phyloP scores from a whole-genome alignment of 2,329 filamentous ascomycete species.

The Falciphora oryzae region DNA sequence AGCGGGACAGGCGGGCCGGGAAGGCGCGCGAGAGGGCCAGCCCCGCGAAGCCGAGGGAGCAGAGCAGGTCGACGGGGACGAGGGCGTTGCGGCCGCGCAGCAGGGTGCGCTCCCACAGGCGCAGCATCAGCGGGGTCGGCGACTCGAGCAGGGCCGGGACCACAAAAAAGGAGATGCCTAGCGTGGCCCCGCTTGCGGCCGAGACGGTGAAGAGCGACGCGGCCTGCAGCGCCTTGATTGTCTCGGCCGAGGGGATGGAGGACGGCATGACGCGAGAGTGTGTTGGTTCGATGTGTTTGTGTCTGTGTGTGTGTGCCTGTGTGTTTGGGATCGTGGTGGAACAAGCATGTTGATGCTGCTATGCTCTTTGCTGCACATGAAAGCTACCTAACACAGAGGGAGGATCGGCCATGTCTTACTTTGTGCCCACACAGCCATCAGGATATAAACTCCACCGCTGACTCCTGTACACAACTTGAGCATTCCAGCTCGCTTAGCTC shows the following conservation, averaged over 20 bases:
- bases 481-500: conserved; percentile 8
- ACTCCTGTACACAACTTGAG: neutral
- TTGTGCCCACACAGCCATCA: neutral
- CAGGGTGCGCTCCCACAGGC: conserved; percentile 46
- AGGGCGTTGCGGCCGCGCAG: conserved; percentile 32
- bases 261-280: neutral
- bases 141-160: conserved; percentile 49
- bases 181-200: conserved; percentile 32
- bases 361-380: too few species aligned
- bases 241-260: conserved; percentile 2
- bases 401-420: too few species aligned
- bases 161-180: conserved; percentile 35
- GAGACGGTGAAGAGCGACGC: conserved; percentile 45
- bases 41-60: conserved; percentile 36
- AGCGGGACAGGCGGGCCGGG: conserved; percentile 17
- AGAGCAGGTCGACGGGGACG: conserved; percentile 32
- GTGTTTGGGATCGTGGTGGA: neutral
- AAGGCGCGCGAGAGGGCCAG: conserved; percentile 32
- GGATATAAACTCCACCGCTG: neutral
- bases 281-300: neutral
- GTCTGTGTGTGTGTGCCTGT: neutral
- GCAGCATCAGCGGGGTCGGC: conserved; percentile 47
- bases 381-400: too few species aligned
- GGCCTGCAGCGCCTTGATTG: conserved; percentile 41
- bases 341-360: neutral